phyloP scores from a whole-genome alignment of 2,329 filamentous ascomycete genomes.

The Cladosporium velox region DNA sequence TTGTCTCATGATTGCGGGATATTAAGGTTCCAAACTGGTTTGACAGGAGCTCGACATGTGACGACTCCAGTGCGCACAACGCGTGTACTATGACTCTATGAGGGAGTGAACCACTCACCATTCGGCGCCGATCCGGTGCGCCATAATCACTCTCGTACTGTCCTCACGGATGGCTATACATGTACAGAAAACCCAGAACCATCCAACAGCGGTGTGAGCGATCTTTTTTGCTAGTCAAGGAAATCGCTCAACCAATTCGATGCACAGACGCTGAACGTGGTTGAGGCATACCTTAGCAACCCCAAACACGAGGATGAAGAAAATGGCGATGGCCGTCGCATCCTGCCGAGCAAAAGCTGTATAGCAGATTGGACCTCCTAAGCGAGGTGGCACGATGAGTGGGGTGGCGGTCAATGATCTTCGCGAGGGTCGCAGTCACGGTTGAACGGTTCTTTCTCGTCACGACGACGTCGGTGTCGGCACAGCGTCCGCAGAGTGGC shows the following conservation, averaged over 20 bases:
- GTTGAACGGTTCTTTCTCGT: slow-evolving; percentile 2
- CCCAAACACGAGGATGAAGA: not conserved
- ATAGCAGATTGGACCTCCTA: not conserved
- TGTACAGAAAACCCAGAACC: not conserved
- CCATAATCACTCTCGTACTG: not conserved
- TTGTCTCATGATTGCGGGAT: not conserved
- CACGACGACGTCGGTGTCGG: slow-evolving; percentile 7
- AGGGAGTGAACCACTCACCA: not conserved
- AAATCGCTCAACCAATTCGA: not conserved
- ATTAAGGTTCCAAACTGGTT: not conserved
- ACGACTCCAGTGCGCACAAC: not conserved
- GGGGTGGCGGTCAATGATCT: slow-evolving; percentile 17
- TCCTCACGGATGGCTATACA: not conserved
- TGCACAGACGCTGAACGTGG: not conserved
- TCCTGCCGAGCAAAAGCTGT: not conserved
- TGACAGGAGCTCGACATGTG: not conserved
- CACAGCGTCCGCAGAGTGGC: not conserved
- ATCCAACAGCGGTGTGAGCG: not conserved
- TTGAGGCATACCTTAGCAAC: not conserved
- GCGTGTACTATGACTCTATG: not conserved
- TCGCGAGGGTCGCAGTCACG: not conserved
- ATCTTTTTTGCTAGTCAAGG: not conserved
- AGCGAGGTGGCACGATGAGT: slow-evolving; percentile 8
- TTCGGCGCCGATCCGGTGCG: not conserved
- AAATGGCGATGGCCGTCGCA: slow-evolving; percentile 1